Conservation (phyloP, 2,329 filamentous ascomycete species). For the Pyrenophora teres region DNA sequence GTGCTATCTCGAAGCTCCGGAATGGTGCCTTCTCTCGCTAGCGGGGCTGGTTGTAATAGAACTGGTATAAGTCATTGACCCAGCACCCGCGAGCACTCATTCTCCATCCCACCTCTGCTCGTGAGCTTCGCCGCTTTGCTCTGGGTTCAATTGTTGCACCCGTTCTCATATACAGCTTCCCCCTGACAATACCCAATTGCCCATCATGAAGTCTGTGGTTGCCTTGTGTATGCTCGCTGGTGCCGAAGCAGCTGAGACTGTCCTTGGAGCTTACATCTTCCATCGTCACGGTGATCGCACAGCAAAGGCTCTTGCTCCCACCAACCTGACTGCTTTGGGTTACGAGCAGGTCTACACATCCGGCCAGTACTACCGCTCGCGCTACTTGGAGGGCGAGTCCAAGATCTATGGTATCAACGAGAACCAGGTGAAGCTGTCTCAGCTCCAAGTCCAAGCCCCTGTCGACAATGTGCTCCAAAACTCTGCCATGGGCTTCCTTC, state of each 20-base stretch:
- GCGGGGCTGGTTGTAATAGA: constrained; percentile 7
- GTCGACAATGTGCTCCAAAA: constrained; percentile 77
- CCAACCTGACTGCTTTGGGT: constrained; percentile 77
- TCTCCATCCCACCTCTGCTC: constrained; percentile 5
- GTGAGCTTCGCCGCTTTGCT: constrained; percentile 8
- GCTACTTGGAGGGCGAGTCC: constrained; percentile 70
- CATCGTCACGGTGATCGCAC: constrained; percentile 89
- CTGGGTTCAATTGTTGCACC: constrained; percentile 12
- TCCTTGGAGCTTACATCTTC: constrained; percentile 85
- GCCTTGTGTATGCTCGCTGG: constrained; percentile 34
- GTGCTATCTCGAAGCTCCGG: constrained; percentile 18
- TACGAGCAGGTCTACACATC: constrained; percentile 74
- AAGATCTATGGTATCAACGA: constrained; percentile 70
- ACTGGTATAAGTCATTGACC: constrained; percentile 21
- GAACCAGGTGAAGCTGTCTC: constrained; percentile 68
- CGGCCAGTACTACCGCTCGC: constrained; percentile 74
- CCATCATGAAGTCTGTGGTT: constrained; percentile 36
- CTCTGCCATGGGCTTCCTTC: constrained; percentile 79
- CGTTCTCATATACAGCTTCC: neutral
- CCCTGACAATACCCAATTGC: constrained; percentile 5
- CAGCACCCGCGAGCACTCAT: neutral
- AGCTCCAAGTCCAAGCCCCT: constrained; percentile 75
- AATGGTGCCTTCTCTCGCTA: constrained; percentile 21
- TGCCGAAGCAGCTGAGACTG: constrained; percentile 61
- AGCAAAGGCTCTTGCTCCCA: constrained; percentile 72